Conservation (phyloP, 2,329 filamentous ascomycete species). For the Colletotrichum plurivorum region DNA sequence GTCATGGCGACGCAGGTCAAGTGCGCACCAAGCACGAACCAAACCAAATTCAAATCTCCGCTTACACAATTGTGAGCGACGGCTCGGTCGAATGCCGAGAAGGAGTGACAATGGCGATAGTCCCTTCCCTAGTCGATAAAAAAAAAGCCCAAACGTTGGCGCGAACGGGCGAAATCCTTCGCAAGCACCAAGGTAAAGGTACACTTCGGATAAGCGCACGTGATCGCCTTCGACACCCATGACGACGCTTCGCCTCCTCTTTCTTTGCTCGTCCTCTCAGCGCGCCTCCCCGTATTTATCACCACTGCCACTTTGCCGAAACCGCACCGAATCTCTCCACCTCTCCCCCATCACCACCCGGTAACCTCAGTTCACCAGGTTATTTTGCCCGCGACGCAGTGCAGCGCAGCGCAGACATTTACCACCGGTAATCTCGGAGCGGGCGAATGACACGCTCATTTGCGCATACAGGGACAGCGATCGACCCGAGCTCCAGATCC, state of each 20-base stretch:
- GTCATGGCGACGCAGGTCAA: no score
- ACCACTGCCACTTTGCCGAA: constrained; percentile 32
- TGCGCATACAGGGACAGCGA: background rate
- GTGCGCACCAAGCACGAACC: background rate
- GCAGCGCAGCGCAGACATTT: background rate
- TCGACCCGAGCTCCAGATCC: background rate
- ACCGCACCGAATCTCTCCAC: constrained; percentile 35
- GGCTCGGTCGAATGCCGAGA: no score
- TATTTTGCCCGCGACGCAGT: constrained; percentile 7
- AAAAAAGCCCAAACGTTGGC: constrained; percentile 13
- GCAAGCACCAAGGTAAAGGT: no score
- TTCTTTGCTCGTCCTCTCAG: background rate
- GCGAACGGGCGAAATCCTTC: constrained; percentile 7
- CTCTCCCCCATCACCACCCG: constrained; percentile 28
- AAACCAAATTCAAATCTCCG: background rate
- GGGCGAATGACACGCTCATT: constrained; percentile 1
- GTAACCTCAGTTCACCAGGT: no score
- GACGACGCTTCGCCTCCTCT: background rate
- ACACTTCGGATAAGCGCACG: constrained; percentile 19
- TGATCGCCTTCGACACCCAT: constrained; percentile 19
- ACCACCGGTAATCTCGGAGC: constrained; percentile 3
- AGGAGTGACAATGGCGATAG: no score
- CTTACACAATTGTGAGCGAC: no score
- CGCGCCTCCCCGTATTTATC: constrained; percentile 21
- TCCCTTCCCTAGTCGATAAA: no score